Evolutionary conservation across 768 basidiomycete genomes (phyloP).

Genomic region (Leccinellum albellum): DNA sequence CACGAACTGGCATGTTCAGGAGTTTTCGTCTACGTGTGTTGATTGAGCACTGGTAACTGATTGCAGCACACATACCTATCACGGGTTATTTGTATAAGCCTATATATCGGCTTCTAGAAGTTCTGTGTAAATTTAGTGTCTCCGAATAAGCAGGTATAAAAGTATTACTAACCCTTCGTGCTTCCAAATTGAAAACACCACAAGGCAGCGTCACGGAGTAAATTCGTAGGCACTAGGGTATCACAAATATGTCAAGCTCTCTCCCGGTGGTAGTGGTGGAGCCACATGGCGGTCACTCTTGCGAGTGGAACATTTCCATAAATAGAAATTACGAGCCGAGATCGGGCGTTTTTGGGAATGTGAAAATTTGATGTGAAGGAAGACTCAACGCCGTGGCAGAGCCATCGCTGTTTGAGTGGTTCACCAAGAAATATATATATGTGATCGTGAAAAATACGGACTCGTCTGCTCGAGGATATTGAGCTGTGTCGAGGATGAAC

Average conservation of each 20-base stretch:
- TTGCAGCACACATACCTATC: not conserved
- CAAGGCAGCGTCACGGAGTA: not conserved
- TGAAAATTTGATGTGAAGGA: conserved; percentile 18
- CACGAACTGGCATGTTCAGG: not conserved
- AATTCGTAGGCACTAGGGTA: not conserved
- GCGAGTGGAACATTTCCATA: conserved; percentile 16
- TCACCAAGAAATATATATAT: not conserved
- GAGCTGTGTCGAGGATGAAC: not conserved
- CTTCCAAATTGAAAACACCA: not conserved
- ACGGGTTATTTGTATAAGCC: no score
- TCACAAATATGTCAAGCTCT: not conserved
- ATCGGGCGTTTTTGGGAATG: conserved; percentile 21
- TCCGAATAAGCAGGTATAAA: not conserved
- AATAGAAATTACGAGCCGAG: conserved; percentile 19
- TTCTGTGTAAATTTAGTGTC: not conserved
- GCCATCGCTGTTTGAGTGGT: conserved; percentile 2
- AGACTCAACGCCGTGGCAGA: conserved; percentile 23
- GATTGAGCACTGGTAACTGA: not conserved
- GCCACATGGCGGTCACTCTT: not conserved
- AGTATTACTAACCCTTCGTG: not conserved
- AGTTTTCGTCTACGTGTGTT: not conserved
- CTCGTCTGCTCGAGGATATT: not conserved
- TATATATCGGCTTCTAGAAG: not conserved
- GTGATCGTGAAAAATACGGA: not conserved
- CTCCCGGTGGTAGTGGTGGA: not conserved